phyloP scores from a whole-genome alignment of 352 stramenopile species.

The Peronospora farinosa region DNA sequence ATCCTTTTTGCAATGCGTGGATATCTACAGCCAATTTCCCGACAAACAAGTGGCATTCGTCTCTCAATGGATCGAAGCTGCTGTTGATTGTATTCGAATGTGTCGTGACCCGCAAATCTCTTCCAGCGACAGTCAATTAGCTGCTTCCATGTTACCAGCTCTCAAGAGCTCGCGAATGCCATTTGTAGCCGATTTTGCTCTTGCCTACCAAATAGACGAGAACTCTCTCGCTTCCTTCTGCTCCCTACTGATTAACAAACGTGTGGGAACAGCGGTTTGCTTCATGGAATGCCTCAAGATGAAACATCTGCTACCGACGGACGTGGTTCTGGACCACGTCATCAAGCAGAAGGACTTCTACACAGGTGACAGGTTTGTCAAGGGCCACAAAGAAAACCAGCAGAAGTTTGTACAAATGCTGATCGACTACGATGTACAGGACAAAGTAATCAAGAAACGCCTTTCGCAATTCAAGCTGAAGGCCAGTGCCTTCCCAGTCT shows the following conservation, averaged over 20 bases:
- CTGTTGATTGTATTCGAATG: conserved; percentile 19
- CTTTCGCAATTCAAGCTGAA: conserved; percentile 52
- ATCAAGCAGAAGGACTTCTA: conserved; percentile 51
- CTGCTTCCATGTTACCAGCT: conserved; percentile 36
- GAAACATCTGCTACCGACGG: conserved; percentile 36
- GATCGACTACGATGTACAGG: conserved; percentile 33
- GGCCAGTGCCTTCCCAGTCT: conserved; percentile 49
- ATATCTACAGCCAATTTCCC: conserved; percentile 24
- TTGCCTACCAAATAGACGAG: conserved; percentile 34
- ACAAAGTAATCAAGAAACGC: conserved; percentile 74
- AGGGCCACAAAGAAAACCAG: conserved; percentile 32
- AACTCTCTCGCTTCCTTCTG: conserved; percentile 32
- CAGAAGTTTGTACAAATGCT: conserved; percentile 45
- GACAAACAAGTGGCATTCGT: conserved; percentile 19
- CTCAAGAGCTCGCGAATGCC: conserved; percentile 29
- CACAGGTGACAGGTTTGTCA: conserved; percentile 52
- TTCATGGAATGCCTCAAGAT: conserved; percentile 42
- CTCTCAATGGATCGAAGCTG: conserved; percentile 20
- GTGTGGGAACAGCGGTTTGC: conserved; percentile 33
- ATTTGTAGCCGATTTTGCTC: conserved; percentile 39
- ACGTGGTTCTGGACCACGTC: conserved; percentile 33
- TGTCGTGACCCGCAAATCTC: conserved; percentile 20
- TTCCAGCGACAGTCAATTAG: conserved; percentile 29
- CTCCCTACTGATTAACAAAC: conserved; percentile 18
- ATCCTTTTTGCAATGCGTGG: conserved; percentile 35